These are phyloP conservation scores for Venturiaceae sp. DNA, from an alignment of 2,329 filamentous ascomycete genomes.

Conservation along the genomic window DNA sequence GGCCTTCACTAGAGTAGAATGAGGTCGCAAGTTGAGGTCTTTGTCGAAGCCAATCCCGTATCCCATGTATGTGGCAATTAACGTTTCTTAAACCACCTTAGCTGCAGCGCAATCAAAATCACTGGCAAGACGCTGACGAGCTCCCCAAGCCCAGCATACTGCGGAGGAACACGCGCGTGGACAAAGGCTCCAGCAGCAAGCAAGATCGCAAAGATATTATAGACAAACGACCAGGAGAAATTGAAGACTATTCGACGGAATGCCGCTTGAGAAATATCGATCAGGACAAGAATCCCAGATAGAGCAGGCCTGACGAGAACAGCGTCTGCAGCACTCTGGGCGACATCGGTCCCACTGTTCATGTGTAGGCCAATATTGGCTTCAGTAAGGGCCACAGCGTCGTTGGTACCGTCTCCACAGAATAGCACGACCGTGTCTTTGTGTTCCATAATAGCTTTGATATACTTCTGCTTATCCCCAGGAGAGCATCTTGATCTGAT, in stretches of 20 bases:
- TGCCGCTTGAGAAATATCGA: constrained; percentile 41
- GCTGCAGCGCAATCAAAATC: constrained; percentile 44
- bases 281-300: constrained; percentile 44
- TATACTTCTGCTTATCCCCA: constrained; percentile 44
- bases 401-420: constrained; percentile 73
- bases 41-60: no score
- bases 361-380: constrained; percentile 65
- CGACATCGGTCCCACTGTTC: constrained; percentile 49
- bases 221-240: constrained; percentile 60
- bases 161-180: constrained; percentile 36
- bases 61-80: no score
- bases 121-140: constrained; percentile 66
- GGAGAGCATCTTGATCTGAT: constrained; percentile 40
- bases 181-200: constrained; percentile 59
- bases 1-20: no score
- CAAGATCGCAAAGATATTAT: constrained; percentile 60
- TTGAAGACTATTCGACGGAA: constrained; percentile 46
- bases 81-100: no score
- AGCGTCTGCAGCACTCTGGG: constrained; percentile 57
- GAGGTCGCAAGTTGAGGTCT: no score
- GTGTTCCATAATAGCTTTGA: constrained; percentile 20
- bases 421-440: constrained; percentile 50
- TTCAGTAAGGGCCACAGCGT: constrained; percentile 61
- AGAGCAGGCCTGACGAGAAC: constrained; percentile 53
- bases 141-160: constrained; percentile 61